Base-by-base conservation (phyloP, 2,329 filamentous ascomycete genomes). In the Cladosporium sp. region DNA sequence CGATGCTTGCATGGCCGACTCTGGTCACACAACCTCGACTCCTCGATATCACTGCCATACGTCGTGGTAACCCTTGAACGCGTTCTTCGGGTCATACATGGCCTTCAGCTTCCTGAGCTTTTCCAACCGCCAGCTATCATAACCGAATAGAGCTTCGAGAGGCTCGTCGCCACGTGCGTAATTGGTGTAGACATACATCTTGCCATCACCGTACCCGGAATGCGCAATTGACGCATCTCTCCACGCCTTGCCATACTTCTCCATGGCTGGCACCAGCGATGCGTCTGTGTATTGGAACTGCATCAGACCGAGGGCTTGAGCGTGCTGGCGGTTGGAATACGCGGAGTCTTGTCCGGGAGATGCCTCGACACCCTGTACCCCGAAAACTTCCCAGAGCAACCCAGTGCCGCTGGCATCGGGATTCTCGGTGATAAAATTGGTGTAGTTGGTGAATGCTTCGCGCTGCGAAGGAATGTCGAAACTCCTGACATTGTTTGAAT, bases 141-240 rank as follows among this genome's bases (percentile, higher is more conserved):
- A 70, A 7, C 81, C 80, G 63, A 84, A 83, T 70, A 75, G 71
- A 2, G 69, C 65, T 49, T 68, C 56, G 0, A 69, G 63, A 1
- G 66, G 64, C 68, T 83, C 79, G 8, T 77, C 70, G 1, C 80
- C 80, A 52, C 74, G 74, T 0, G 79, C 80, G 61, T 82, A 83
- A 66, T 83, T 83, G 52, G 81, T 72, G 57, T 83, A 81, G 0
- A 72, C 65, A 56, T 74, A 69, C 50, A 74, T 40, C 1, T 63
- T 55, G 8, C 22, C 19, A 25, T 45, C 42, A 19, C 55, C 60
- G 24, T 59, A 61, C 37, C 57, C 47, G 22, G 25, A 51, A 8
- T 56, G 32, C 8, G 35, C 44, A 24, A 59, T 48, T 12, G 40
- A 17, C 35, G 45, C 32, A 17, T 49, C 40, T 22, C 53, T 56